phyloP scores from a whole-genome alignment of 1,284 basidiomycete genomes.

The Irpex sp. region DNA sequence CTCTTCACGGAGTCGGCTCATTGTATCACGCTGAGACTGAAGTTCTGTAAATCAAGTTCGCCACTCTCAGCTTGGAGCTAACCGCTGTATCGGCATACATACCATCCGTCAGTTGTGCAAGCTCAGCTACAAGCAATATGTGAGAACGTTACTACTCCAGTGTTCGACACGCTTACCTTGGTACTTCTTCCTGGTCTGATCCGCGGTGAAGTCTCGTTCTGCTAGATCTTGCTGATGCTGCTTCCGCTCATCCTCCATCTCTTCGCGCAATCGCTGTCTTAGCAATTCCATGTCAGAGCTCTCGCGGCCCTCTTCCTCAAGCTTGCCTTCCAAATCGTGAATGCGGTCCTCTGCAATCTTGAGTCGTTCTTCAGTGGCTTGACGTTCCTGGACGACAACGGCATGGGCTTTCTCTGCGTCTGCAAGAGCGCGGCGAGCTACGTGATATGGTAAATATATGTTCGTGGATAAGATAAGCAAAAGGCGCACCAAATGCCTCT shows the following conservation, averaged over 20 bases:
- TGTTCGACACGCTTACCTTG: constrained; percentile 45
- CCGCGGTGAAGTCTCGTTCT: constrained; percentile 70
- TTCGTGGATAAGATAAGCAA: neutral
- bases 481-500: constrained; percentile 51
- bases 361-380: constrained; percentile 46
- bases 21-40: constrained; percentile 68
- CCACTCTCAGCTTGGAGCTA: neutral
- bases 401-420: constrained; percentile 60
- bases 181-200: constrained; percentile 80
- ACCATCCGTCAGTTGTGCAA: constrained; percentile 77
- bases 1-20: constrained; percentile 74
- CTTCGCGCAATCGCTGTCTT: constrained; percentile 60
- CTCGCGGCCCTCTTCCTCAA: constrained; percentile 65
- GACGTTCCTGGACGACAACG: constrained; percentile 48
- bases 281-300: constrained; percentile 61
- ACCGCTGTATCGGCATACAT: neutral
- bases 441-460: neutral
- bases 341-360: constrained; percentile 49
- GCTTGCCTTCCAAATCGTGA: constrained; percentile 55
- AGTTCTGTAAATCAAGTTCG: constrained; percentile 43
- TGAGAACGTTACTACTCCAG: neutral
- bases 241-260: constrained; percentile 72
- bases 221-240: constrained; percentile 72
- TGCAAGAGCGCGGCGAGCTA: constrained; percentile 55
- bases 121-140: constrained; percentile 44